phyloP scores from a whole-genome alignment of 164 flowering plant species.

The Aristolochia californica region DNA sequence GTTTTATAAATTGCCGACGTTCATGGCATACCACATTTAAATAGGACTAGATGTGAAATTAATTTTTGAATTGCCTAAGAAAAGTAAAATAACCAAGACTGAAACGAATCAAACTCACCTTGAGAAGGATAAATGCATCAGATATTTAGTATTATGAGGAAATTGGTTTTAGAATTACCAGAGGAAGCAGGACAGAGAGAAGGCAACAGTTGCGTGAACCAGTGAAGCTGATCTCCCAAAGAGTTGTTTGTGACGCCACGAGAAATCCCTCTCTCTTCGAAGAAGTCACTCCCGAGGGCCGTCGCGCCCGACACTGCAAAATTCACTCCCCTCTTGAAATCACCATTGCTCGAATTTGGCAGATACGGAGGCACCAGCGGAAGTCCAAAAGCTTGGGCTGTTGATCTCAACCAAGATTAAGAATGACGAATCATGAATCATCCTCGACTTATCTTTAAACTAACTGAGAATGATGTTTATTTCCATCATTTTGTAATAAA shows the following conservation, averaged over 20 bases:
- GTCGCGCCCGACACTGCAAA: conserved; percentile 56
- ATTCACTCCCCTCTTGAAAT: conserved; percentile 26
- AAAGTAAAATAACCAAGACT: no score
- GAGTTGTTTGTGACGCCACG: conserved; percentile 5
- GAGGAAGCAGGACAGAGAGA: not conserved
- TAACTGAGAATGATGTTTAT: not conserved
- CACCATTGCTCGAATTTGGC: not conserved
- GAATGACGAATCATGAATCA: not conserved
- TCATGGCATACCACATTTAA: not conserved
- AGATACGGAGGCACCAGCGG: conserved; percentile 35
- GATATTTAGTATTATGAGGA: not conserved
- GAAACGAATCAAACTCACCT: no score
- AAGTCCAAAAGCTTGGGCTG: conserved; percentile 17
- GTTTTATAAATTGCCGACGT: not conserved
- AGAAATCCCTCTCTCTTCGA: conserved; percentile 10
- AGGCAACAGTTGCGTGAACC: conserved; percentile 22
- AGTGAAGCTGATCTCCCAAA: conserved; percentile 18
- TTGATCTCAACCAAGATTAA: not conserved
- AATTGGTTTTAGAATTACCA: not conserved
- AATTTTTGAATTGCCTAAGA: no score
- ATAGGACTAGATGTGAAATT: not conserved
- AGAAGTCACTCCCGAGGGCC: conserved; percentile 23
- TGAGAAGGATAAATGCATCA: not conserved
- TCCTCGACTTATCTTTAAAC: not conserved
- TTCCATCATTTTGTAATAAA: not conserved